These are phyloP conservation scores for Candida ponderosae DNA, from an alignment of 805 yeast species.

Conservation along the genomic window DNA sequence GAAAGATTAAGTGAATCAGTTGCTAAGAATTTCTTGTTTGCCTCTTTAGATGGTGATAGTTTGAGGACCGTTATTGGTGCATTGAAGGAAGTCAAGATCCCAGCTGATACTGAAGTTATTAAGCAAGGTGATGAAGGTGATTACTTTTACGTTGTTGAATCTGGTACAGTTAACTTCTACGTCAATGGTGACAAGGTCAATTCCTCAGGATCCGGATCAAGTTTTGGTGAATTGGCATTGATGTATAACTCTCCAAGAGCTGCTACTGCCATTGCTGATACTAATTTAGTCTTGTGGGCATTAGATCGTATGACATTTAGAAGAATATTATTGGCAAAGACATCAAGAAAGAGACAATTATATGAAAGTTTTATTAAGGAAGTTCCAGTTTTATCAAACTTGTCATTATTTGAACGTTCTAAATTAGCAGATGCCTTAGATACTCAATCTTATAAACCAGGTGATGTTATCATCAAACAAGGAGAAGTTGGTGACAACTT, in stretches of 20 bases:
- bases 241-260: conserved; percentile 98
- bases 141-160: conserved; percentile 79
- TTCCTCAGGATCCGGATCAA: conserved; percentile 76
- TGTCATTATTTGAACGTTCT: conserved; percentile 75
- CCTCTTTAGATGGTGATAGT: conserved; percentile 72
- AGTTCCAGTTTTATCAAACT: conserved; percentile 70
- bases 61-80: conserved; percentile 75
- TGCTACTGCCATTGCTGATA: conserved; percentile 75
- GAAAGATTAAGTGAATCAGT: conserved; percentile 63
- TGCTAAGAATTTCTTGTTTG: conserved; percentile 76
- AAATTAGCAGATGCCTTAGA: conserved; percentile 92
- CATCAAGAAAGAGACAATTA: conserved; percentile 82
- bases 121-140: conserved; percentile 94
- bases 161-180: conserved; percentile 74
- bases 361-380: conserved; percentile 84
- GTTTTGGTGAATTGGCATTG: conserved; percentile 94
- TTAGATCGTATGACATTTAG: conserved; percentile 90
- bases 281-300: conserved; percentile 80
- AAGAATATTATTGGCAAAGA: conserved; percentile 82
- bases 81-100: conserved; percentile 62
- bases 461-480: conserved; percentile 70
- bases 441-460: conserved; percentile 63
- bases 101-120: conserved; percentile 59
- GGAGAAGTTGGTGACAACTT: conserved; percentile 82
- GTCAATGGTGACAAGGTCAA: conserved; percentile 62